Conservation (phyloP, 2,329 filamentous ascomycete genomes). For the Verticillium longisporum region DNA sequence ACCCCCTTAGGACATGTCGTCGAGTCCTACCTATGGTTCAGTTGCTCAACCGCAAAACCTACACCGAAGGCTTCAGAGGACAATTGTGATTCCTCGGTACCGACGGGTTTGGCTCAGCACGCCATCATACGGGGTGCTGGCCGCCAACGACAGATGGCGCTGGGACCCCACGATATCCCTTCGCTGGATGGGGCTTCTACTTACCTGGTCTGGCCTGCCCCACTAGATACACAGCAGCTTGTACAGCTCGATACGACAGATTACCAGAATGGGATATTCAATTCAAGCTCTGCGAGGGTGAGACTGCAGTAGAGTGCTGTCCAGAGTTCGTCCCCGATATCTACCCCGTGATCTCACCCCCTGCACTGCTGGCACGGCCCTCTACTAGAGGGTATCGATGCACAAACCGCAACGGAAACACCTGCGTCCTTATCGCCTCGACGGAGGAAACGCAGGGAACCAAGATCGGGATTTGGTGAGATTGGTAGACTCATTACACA, state of each 20-base stretch:
- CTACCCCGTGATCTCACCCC: not conserved
- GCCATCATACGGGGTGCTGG: constrained; percentile 23
- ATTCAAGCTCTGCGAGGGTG: constrained; percentile 16
- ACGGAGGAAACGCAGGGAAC: not conserved
- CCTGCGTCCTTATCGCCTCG: constrained; percentile 5
- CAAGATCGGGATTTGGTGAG: too few species aligned
- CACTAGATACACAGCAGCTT: constrained; percentile 21
- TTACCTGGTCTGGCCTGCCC: constrained; percentile 26
- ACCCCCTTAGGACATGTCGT: constrained; percentile 14
- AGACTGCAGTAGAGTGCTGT: constrained; percentile 26
- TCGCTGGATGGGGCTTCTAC: constrained; percentile 26
- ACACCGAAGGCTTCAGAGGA: constrained; percentile 16
- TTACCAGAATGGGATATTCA: constrained; percentile 17
- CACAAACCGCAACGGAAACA: constrained; percentile 8
- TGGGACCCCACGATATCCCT: constrained; percentile 7
- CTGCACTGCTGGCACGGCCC: not conserved
- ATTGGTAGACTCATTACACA: too few species aligned
- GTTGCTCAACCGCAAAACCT: constrained; percentile 14
- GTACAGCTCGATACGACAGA: constrained; percentile 18
- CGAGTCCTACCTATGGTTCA: constrained; percentile 11
- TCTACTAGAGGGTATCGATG: not conserved
- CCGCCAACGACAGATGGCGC: constrained; percentile 13
- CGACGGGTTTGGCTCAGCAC: constrained; percentile 5
- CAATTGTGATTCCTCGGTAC: constrained; percentile 13
- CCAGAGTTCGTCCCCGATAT: constrained; percentile 16